Evolutionary conservation across 2,329 filamentous ascomycete species (phyloP), one percentile per base, ranked within the genome.

Genomic region (Phialophora tarda): DNA sequence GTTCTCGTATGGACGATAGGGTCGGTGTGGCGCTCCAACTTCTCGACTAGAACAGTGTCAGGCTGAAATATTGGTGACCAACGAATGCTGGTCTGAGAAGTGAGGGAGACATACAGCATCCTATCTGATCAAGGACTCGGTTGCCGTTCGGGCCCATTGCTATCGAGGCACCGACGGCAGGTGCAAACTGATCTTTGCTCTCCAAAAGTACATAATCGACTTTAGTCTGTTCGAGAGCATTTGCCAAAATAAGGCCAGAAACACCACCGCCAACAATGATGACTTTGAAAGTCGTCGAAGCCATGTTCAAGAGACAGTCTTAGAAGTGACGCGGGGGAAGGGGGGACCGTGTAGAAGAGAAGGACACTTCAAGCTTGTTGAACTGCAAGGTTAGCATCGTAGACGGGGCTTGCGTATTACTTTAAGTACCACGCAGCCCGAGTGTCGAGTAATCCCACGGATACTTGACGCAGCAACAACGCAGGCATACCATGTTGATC

Each of bases 131-230:
- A 28, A 56, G 28, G 12, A 56, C n/a, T 26, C 53, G 28, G 17
- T 64, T 56, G 1, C 71, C 70, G 48, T 70, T 66, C 1, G 73
- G 67, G 6, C 63, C 32, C 2, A 75, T 23, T 4, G 60, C 70
- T 21, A 75, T 69, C 38, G 62, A 65, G 1, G 73, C 73, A 1
- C 73, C 73, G 2, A 68, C 65, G 14, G 68, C 60, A 11, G 73
- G 70, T 5, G 71, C 70, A 12, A 74, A 66, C 2, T 71, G 57
- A 0, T 59, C 48, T 17, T 70, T 67, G 7, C 65, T 61, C 57
- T 75, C 73, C 6, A 74, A 62, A 4, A 74, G 53, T 3, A 74
- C 30, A 55, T 63, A 74, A 54, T 73, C 70, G 47, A 75, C 68
- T 62, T 63, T 61, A 28, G 54, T 47, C 12, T 57, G 48, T 54